Evolutionary conservation across 2,329 filamentous ascomycete species (phyloP).

Genomic region (Alternaria triticina): DNA sequence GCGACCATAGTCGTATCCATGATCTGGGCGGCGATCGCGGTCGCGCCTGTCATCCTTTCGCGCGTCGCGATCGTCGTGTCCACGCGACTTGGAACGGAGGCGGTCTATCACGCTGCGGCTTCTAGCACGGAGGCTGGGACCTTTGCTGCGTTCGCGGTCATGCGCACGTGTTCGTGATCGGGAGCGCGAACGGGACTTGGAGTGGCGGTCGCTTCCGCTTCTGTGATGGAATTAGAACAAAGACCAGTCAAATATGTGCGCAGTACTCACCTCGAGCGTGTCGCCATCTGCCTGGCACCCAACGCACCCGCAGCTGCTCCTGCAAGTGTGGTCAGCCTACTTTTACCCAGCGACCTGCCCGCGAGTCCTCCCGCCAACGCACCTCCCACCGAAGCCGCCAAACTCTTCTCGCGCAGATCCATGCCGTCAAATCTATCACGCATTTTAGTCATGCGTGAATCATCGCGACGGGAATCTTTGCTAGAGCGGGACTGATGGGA

Average conservation of each 20-base stretch:
- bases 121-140: conserved; percentile 28
- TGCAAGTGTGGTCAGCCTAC: conserved; percentile 46
- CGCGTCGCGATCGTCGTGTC: conserved; percentile 19
- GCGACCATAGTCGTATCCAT: conserved; percentile 24
- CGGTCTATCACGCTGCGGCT: conserved; percentile 33
- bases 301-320: conserved; percentile 46
- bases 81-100: conserved; percentile 33
- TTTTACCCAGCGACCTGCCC: conserved; percentile 39
- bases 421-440: conserved; percentile 46
- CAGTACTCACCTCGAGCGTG: conserved; percentile 20
- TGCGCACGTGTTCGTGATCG: conserved; percentile 24
- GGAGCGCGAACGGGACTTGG: conserved; percentile 23
- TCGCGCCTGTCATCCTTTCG: conserved; percentile 8
- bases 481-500: conserved; percentile 35
- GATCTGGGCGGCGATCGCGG: conserved; percentile 25
- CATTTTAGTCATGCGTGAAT: conserved; percentile 38
- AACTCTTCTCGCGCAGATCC: conserved; percentile 39
- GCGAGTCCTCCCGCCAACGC: conserved; percentile 48
- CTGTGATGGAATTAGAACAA: conserved; percentile 10
- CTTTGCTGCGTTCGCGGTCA: conserved; percentile 21
- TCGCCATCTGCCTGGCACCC: conserved; percentile 35
- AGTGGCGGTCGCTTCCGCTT: conserved; percentile 25
- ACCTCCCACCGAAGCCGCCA: conserved; percentile 47
- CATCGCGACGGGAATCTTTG: conserved; percentile 39
- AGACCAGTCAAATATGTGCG: background rate